These are phyloP conservation scores for Mucor saturninus DNA, from an alignment of 371 early-diverging fungal species.

Conservation along the genomic window DNA sequence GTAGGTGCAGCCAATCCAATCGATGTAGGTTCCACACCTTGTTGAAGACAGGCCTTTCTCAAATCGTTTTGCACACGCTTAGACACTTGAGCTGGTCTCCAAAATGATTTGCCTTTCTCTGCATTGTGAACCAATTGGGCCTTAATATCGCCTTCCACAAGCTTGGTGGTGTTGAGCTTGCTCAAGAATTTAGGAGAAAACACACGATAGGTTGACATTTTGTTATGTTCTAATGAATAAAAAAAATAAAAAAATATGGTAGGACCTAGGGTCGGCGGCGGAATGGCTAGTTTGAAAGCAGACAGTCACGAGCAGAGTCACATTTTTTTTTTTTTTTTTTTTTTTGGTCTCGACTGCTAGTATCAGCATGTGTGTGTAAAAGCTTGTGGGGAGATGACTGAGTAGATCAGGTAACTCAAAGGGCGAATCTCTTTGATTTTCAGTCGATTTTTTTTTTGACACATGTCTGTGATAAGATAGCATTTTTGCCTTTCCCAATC, in stretches of 20 bases:
- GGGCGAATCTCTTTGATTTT: too few species aligned
- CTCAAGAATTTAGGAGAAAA: slow-evolving; percentile 42
- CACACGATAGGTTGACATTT: slow-evolving; percentile 40
- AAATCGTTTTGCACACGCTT: slow-evolving; percentile 63
- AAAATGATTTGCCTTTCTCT: slow-evolving; percentile 51
- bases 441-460: too few species aligned
- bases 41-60: slow-evolving; percentile 64
- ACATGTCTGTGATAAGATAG: too few species aligned
- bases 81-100: slow-evolving; percentile 62
- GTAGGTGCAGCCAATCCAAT: slow-evolving; percentile 54
- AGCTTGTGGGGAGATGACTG: too few species aligned
- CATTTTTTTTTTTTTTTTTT: too few species aligned
- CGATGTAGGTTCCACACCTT: slow-evolving; percentile 53
- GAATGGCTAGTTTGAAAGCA: not conserved
- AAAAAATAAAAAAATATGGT: not conserved
- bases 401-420: too few species aligned
- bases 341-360: too few species aligned
- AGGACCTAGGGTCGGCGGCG: too few species aligned
- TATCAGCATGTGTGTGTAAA: too few species aligned
- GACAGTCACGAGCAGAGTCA: too few species aligned
- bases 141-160: slow-evolving; percentile 51
- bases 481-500: too few species aligned
- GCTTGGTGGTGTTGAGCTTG: slow-evolving; percentile 26
- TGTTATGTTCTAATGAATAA: not conserved
- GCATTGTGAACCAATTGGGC: slow-evolving; percentile 56